Evolutionary conservation across 495 filamentous ascomycete genomes (phyloP), one percentile per base, ranked within the genome.

Genomic region (Copromyces sp.): DNA sequence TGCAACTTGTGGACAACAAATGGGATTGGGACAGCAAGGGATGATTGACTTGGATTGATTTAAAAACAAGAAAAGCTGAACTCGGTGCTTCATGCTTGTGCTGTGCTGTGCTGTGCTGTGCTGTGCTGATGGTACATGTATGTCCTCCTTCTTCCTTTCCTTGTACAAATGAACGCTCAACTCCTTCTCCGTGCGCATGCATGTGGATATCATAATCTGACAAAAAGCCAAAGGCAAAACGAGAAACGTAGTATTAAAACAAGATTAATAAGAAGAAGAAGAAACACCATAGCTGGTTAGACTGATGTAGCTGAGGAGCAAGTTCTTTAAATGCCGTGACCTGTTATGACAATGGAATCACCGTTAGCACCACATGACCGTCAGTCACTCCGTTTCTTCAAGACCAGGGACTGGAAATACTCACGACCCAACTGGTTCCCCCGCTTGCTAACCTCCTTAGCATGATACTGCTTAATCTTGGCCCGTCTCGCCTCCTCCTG

Each of bases 401-500:
- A 17, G 35, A 3, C 45, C 45, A 41, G 14, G 1, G 47, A 68
- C 35, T 7, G 59, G n/a, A 16, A 72, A 42, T 29, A 84, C 88
- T 78, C 84, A 90, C 90, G 86, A 38, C 89, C 89, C 75, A 91
- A 86, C 17, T 85, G 83, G 82, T 89, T 87, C n/a, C 86, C 89
- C 37, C 88, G 81, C 87, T 90, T 91, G 39, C 86, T 87, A 32
- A 92, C 86, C 72, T 84, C 83, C 71, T 83, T 86, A 0, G 89
- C 89, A 74, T 91, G 86, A 72, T 85, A 83, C 76, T 90, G 87
- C 85, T 92, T 92, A 65, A 91, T 88, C 82, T 87, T 90, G 29
- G 90, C 90, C 17, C 76, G 70, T 17, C 83, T 77, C 53, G 84
- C 83, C 83, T 91, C 88, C 78, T 91, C 88, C 70, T 84, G 82